A percentile compares a stretch with the other conserved stretches of the same genome.
These are phyloP conservation scores for Cryptococcus hybrid DNA, from an alignment of 1,284 basidiomycete genomes.

Conservation along the genomic window DNA sequence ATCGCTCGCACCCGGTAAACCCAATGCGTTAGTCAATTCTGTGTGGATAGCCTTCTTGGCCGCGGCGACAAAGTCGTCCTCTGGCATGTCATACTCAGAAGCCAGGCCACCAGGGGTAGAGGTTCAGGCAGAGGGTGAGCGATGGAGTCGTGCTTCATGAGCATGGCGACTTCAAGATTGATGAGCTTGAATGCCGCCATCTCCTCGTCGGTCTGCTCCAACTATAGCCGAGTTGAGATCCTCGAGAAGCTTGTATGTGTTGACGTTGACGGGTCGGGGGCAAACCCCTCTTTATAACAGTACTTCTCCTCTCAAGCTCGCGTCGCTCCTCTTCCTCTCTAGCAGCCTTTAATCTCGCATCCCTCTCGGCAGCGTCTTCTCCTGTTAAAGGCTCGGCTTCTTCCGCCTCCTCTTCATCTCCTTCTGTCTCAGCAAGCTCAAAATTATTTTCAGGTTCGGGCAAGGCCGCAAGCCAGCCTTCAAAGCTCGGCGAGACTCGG, in stretches of 20 bases:
- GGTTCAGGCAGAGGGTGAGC: slow-evolving; percentile 78
- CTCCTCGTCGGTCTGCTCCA: slow-evolving; percentile 55
- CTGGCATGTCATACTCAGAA: slow-evolving; percentile 71
- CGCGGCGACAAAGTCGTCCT: slow-evolving; percentile 69
- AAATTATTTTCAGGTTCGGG: slow-evolving; percentile 98
- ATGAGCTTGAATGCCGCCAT: slow-evolving; percentile 61
- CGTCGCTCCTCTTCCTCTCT: slow-evolving; percentile 75
- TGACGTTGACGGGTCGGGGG: slow-evolving; percentile 82
- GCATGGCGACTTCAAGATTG: slow-evolving; percentile 71
- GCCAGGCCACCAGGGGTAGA: slow-evolving; percentile 69
- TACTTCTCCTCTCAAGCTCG: slow-evolving; percentile 74
- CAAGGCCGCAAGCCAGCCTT: slow-evolving; percentile 72
- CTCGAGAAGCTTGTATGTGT: slow-evolving; percentile 64
- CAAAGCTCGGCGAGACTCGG: slow-evolving; percentile 68
- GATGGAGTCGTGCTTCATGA: slow-evolving; percentile 87
- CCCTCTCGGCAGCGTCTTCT: slow-evolving; percentile 91
- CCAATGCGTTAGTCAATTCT: slow-evolving; percentile 76
- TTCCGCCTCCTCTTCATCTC: slow-evolving; percentile 46
- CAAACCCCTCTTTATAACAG: slow-evolving; percentile 75
- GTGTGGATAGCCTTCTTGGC: slow-evolving; percentile 73
- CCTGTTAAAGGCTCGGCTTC: slow-evolving; percentile 54
- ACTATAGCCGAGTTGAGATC: slow-evolving; percentile 51
- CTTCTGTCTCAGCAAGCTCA: slow-evolving; percentile 86
- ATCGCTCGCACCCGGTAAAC: slow-evolving; percentile 78
- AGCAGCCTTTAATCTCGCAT: slow-evolving; percentile 67